Percentiles rank a stretch among this genome's conserved stretches.
Conservation (phyloP, 495 filamentous ascomycete species). For the Xylaria palmicola region DNA sequence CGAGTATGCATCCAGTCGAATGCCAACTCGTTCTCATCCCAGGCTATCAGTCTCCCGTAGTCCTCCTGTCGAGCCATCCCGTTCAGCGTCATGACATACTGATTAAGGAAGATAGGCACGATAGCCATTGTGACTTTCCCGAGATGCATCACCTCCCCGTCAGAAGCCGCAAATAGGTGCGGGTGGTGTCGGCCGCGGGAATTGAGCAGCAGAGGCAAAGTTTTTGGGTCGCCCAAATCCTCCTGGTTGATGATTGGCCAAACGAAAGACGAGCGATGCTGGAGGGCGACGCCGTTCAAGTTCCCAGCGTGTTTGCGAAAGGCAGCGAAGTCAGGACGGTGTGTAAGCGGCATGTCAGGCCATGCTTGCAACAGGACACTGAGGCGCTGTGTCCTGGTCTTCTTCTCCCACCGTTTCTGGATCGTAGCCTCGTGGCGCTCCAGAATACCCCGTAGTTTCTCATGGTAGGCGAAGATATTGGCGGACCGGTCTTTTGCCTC, state of each 20-base stretch:
- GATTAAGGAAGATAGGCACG: slow-evolving; percentile 38
- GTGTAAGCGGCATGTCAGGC: slow-evolving; percentile 48
- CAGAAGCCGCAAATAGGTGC: slow-evolving; percentile 40
- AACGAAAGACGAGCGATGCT: slow-evolving; percentile 37
- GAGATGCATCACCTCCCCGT: slow-evolving; percentile 35
- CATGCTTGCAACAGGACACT: slow-evolving; percentile 42
- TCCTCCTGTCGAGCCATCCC: slow-evolving; percentile 28
- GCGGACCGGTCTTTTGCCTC: background rate
- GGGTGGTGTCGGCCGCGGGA: slow-evolving; percentile 46
- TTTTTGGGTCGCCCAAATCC: slow-evolving; percentile 45
- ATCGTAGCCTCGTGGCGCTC: slow-evolving; percentile 47
- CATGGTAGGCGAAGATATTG: slow-evolving; percentile 24
- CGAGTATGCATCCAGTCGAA: slow-evolving; percentile 30
- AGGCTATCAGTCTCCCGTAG: slow-evolving; percentile 48
- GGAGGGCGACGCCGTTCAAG: slow-evolving; percentile 16
- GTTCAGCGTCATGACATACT: slow-evolving; percentile 46
- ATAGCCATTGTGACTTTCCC: slow-evolving; percentile 31
- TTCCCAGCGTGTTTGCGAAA: slow-evolving; percentile 29
- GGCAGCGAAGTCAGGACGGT: slow-evolving; percentile 53
- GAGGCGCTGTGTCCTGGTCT: slow-evolving; percentile 38
- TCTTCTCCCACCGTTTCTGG: slow-evolving; percentile 52
- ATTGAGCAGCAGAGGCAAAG: slow-evolving; percentile 50
- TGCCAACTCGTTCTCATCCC: slow-evolving; percentile 42
- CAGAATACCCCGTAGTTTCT: slow-evolving; percentile 26
- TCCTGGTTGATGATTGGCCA: slow-evolving; percentile 61